Base-by-base conservation (phyloP, 78 protist genomes). In the Dictyostelium firmibasis region DNA sequence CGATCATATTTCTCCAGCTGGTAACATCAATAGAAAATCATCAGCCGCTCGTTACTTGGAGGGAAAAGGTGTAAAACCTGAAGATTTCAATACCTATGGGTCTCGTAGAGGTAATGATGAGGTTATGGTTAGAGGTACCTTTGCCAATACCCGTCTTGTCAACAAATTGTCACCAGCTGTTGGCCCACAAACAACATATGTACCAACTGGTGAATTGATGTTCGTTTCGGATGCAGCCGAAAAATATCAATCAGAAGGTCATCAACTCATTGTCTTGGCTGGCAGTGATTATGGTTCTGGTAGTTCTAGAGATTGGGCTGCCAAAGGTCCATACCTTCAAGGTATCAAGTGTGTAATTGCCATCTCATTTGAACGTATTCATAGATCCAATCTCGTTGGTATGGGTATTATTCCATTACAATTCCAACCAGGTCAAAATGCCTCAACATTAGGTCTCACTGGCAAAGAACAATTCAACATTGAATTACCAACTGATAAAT, bases 281-380 rank as follows among this genome's bases (percentile, higher is more conserved):
- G 99, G 99, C 69, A 86, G 87, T 36, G 97, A 95, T 88, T 98
- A 97, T 83, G 99, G 99, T 5, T 35, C 79, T 41, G 98, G 99
- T 11, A 85, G 96, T 14, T 89, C 98, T 0, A 76, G 99, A 20
- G 99, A 98, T 86, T 98, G 99, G 99, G 99, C 99, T 16, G 98
- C 98, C 43, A 97, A 97, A 96, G 99, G 98, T 11, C 97, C 98
- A 69, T 96, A 92, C 57, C 77, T 96, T 91, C 94, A 93, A 50
- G 98, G 98, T 13, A 93, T 98, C 38, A 94, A 96, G 33, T 96
- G 93, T 36, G 97, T 98, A 29, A 83, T 98, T 43, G 99, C 99
- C 16, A 96, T 89, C 4, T 84, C 97, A 35, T 98, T 83, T 81
- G 99, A 97, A 76, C 88, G 97, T 77, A 93, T 92, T 85, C 98